Evolutionary conservation across 2,329 filamentous ascomycete species (phyloP).

Genomic region (Bipolaris sorokiniana): DNA sequence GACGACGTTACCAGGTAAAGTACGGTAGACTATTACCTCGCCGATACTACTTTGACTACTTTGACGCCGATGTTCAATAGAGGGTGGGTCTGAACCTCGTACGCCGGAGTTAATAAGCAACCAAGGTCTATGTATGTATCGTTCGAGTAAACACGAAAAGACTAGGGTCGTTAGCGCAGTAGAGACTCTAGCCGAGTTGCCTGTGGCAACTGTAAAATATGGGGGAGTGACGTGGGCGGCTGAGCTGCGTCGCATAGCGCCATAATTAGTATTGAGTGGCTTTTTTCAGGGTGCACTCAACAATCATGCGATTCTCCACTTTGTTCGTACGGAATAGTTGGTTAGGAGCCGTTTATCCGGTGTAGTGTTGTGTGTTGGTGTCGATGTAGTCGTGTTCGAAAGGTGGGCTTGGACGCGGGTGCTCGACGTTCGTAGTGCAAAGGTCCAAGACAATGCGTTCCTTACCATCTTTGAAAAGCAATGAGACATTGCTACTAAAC

Average conservation of each 20-base stretch:
- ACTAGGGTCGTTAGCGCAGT: neutral
- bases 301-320: too few species aligned
- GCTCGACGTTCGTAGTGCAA: neutral
- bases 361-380: constrained; percentile 7
- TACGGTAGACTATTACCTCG: neutral
- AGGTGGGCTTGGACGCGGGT: neutral
- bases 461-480: neutral
- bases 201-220: neutral
- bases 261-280: neutral
- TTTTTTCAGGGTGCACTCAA: neutral
- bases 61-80: neutral
- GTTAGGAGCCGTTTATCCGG: constrained; percentile 12
- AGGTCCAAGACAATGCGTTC: constrained; percentile 6
- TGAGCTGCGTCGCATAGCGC: neutral
- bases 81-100: constrained; percentile 2
- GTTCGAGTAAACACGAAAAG: neutral
- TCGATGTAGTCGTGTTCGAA: constrained; percentile 9
- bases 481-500: neutral
- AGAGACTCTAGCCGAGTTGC: neutral
- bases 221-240: neutral
- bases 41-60: neutral
- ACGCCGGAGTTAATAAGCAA: neutral
- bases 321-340: neutral
- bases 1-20: neutral
- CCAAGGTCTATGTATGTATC: neutral